Conservation (phyloP, 495 filamentous ascomycete genomes). For the Hypoxylon lenormandii region DNA sequence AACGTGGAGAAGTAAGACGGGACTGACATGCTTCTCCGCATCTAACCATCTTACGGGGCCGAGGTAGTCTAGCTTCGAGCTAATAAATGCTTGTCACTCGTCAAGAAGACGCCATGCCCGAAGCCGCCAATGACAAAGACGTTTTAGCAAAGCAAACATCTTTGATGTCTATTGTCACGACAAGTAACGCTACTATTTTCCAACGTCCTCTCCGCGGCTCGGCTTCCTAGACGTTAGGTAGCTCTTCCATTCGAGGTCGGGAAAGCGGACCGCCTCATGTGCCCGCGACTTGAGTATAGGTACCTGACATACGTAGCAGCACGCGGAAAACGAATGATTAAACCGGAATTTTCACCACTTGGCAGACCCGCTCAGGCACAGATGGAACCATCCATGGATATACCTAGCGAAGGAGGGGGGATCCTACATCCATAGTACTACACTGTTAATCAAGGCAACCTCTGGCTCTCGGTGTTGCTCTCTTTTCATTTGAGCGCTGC, state of each 20-base stretch:
- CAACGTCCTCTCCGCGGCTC: not conserved
- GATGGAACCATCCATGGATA: slow-evolving; percentile 2
- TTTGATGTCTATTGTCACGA: not conserved
- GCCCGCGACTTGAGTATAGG: not conserved
- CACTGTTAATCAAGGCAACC: slow-evolving; percentile 7
- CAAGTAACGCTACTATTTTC: not conserved
- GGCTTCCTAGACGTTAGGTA: not conserved
- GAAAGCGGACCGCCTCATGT: slow-evolving; percentile 13
- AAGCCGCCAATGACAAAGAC: slow-evolving; percentile 6
- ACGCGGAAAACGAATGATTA: not conserved
- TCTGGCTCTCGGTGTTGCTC: slow-evolving; percentile 11
- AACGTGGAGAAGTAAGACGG: not conserved
- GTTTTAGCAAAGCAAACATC: slow-evolving; percentile 1
- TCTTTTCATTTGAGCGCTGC: slow-evolving; percentile 17
- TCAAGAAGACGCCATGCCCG: slow-evolving; percentile 15
- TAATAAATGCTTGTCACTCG: slow-evolving; percentile 25
- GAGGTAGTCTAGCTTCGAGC: slow-evolving; percentile 8
- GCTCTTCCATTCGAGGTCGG: slow-evolving; percentile 9
- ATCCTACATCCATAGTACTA: no score
- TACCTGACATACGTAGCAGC: not conserved
- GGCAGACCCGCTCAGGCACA: slow-evolving; percentile 24
- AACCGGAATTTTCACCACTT: slow-evolving; percentile 24
- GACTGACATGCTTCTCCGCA: slow-evolving; percentile 22
- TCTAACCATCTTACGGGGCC: slow-evolving; percentile 13
- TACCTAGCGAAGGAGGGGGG: not conserved